Conservation (phyloP, 495 filamentous ascomycete species). For the Corynascus novoguineensis region DNA sequence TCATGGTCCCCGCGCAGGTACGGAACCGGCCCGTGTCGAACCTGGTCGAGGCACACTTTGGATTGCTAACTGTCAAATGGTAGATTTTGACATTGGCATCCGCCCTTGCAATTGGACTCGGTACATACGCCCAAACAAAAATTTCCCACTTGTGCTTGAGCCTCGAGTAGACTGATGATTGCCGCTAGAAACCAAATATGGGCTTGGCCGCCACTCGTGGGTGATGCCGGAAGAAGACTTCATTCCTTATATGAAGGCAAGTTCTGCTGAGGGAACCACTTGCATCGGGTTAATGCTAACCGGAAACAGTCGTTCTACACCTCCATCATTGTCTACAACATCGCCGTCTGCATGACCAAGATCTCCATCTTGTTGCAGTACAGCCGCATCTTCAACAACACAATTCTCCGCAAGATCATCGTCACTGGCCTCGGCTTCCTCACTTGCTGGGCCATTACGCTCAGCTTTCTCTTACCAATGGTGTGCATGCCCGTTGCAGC, state of each 20-base stretch:
- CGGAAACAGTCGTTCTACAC: constrained; percentile 31
- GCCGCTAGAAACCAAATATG: constrained; percentile 21
- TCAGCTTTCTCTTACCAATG: constrained; percentile 26
- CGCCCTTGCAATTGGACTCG: constrained; percentile 22
- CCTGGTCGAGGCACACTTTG: not conserved
- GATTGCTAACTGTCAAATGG: not conserved
- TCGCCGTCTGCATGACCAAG: constrained; percentile 29
- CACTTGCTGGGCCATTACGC: constrained; percentile 29
- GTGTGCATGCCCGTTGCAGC: constrained; percentile 31
- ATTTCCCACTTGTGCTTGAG: too few species aligned
- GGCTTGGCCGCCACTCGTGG: constrained; percentile 34
- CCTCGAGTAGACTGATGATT: not conserved
- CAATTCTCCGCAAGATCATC: constrained; percentile 26
- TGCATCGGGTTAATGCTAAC: not conserved
- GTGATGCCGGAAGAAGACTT: constrained; percentile 18
- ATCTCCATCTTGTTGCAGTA: constrained; percentile 35
- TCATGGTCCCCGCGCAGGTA: constrained; percentile 18
- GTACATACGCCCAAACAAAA: too few species aligned
- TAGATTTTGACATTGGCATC: constrained; percentile 18
- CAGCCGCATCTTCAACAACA: constrained; percentile 32
- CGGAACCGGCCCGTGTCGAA: not conserved
- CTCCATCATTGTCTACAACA: constrained; percentile 33
- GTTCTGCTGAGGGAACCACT: too few species aligned
- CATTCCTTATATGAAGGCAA: constrained; percentile 26
- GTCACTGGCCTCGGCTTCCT: constrained; percentile 31